Evolutionary conservation across 768 basidiomycete species (phyloP).

Genomic region (Pleurotus eryngii): DNA sequence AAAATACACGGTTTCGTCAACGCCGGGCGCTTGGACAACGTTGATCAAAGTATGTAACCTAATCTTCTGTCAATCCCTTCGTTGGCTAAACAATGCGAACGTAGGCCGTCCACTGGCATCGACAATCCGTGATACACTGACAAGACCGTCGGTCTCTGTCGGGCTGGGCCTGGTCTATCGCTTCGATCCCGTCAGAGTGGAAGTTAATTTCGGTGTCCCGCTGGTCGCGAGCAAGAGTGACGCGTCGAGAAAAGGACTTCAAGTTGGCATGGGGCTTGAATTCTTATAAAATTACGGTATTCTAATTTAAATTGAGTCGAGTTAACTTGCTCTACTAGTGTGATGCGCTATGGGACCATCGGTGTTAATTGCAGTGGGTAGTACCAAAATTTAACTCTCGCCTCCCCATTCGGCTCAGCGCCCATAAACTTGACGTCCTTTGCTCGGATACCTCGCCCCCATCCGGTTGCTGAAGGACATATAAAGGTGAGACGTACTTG

Average conservation of each 20-base stretch:
- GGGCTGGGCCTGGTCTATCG: conserved; percentile 83
- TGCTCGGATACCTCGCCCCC: too few relatives aligned
- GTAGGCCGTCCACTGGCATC: conserved; percentile 35
- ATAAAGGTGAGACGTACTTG: too few relatives aligned
- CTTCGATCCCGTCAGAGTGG: conserved; percentile 80
- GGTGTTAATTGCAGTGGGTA: too few relatives aligned
- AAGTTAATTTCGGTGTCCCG: conserved; percentile 86
- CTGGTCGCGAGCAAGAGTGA: conserved; percentile 68
- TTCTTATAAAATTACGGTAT: conserved; percentile 46
- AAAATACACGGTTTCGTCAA: conserved; percentile 82
- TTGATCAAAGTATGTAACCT: conserved; percentile 49
- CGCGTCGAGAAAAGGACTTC: conserved; percentile 64
- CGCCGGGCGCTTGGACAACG: conserved; percentile 66
- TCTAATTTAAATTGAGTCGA: neutral
- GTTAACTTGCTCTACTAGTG: too few relatives aligned
- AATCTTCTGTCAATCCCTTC: too few relatives aligned
- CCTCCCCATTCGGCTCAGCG: too few relatives aligned
- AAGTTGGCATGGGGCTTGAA: conserved; percentile 79
- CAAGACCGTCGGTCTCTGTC: conserved; percentile 68
- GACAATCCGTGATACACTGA: conserved; percentile 37
- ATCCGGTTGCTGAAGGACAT: too few relatives aligned
- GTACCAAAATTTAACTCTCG: too few relatives aligned
- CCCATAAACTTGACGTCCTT: too few relatives aligned
- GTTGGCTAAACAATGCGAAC: too few relatives aligned
- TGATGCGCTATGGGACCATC: too few relatives aligned